Base-by-base conservation (phyloP, 768 basidiomycete species). In the Boletus vermiculosoides region DNA sequence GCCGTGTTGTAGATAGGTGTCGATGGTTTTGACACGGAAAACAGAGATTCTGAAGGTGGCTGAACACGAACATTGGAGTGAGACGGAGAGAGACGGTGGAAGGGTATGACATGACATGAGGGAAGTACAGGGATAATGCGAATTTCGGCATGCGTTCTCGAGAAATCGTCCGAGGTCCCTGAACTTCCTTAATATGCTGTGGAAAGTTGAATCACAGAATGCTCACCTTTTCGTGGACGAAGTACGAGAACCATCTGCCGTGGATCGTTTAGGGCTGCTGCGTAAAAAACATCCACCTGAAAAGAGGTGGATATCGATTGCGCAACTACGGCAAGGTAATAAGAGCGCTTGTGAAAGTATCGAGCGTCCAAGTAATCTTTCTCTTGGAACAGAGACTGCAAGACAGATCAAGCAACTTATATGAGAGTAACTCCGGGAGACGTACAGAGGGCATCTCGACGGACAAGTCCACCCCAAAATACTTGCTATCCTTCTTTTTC, bases 311-410 rank as follows among this genome's bases (percentile, higher is more conserved):
- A 74, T 39, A 94, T 69, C 1, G 83, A 81, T 9, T 81, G 77
- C 2, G 91, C 90, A 45, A 98, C 75, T 5, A 82, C 83, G 8
- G 94, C 88, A 20, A 98, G 81, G 72, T 92, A 99, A 68, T 89
- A 94, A 0, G 92, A 87, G 39, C 92, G 80, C 68, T 98, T 98
- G 68, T 95, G 89, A 69, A 96, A 95, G 70, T 89, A 94, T 12
- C 97, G 84, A 9, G 86, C 83, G 67, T 94, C 88, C 55, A 94
- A 77, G 61, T 93, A 92, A 67, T 98, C 95, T 69, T 98, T 99
- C 66, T 95, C 92, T 76, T 96, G 92, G 66, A 98, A 95, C n/a
- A 97, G 76, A 46, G 63, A 70, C 89, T 90, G 54, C 5, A 34
- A 20, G 33, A 16, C 15, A 48, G 52, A 51, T 55, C 56, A 50